A percentile compares a stretch with the other conserved stretches of the same genome.
Conservation (phyloP, 2,329 filamentous ascomycete species). For the Parastagonospora nodorum region DNA sequence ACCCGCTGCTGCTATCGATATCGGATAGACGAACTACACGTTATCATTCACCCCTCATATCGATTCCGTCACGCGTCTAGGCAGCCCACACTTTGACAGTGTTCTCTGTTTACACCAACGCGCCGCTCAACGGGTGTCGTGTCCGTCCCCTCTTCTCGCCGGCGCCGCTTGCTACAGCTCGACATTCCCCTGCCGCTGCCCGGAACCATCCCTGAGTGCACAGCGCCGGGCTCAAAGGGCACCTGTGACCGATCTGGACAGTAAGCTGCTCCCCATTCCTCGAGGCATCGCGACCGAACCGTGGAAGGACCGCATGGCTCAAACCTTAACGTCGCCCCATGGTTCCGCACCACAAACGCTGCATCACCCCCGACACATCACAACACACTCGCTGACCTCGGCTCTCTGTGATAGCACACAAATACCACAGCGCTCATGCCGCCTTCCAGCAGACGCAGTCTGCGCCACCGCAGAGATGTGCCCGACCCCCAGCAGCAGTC, state of each 20-base stretch:
- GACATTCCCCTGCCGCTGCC: neutral
- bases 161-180: neutral
- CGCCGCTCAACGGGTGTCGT: constrained; percentile 4
- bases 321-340: constrained; percentile 1
- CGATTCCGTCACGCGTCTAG: neutral
- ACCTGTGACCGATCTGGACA: neutral
- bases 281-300: constrained; percentile 18
- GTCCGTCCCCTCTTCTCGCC: neutral
- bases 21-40: constrained; percentile 4
- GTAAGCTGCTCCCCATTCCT: constrained; percentile 11
- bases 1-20: constrained; percentile 9
- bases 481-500: constrained; percentile 40
- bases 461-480: constrained; percentile 36
- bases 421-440: constrained; percentile 22
- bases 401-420: constrained; percentile 6
- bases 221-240: neutral
- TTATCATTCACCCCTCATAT: constrained; percentile 1
- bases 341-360: constrained; percentile 6
- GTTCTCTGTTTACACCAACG: constrained; percentile 3
- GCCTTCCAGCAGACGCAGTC: constrained; percentile 31
- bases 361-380: constrained; percentile 4
- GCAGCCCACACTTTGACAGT: constrained; percentile 1
- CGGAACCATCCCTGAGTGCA: neutral
- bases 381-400: constrained; percentile 21
- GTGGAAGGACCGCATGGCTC: neutral